Conservation (phyloP, 2,329 filamentous ascomycete species). For the Colletotrichum sp. region DNA sequence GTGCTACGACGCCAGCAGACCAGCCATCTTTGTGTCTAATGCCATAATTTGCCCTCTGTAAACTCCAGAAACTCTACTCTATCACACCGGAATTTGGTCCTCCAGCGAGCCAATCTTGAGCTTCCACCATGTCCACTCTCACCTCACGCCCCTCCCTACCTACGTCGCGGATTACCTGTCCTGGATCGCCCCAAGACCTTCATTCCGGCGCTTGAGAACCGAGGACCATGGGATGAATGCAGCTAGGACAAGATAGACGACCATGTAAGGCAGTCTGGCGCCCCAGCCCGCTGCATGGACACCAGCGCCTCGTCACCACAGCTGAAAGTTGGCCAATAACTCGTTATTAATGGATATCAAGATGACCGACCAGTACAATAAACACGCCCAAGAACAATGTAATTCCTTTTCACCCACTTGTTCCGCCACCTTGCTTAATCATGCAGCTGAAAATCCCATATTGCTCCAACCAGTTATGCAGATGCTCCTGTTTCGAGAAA, state of each 20-base stretch:
- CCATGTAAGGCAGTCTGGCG: background rate
- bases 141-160: background rate
- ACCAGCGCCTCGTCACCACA: background rate
- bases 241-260: background rate
- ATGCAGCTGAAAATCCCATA: background rate
- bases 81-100: no score
- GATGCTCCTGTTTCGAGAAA: background rate
- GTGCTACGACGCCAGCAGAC: background rate
- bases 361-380: background rate
- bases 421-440: background rate
- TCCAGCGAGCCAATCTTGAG: no score
- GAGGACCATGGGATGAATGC: background rate
- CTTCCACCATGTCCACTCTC: background rate
- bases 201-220: background rate
- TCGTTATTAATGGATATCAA: background rate
- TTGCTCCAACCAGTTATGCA: background rate
- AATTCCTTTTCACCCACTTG: background rate
- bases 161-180: background rate
- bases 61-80: no score
- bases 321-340: background rate
- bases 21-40: background rate
- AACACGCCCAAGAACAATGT: background rate
- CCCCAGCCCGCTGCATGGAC: background rate
- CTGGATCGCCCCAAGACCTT: background rate
- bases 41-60: no score